Evolutionary conservation across 495 filamentous ascomycete genomes (phyloP).

Genomic region (Aspergillus sparsus): DNA sequence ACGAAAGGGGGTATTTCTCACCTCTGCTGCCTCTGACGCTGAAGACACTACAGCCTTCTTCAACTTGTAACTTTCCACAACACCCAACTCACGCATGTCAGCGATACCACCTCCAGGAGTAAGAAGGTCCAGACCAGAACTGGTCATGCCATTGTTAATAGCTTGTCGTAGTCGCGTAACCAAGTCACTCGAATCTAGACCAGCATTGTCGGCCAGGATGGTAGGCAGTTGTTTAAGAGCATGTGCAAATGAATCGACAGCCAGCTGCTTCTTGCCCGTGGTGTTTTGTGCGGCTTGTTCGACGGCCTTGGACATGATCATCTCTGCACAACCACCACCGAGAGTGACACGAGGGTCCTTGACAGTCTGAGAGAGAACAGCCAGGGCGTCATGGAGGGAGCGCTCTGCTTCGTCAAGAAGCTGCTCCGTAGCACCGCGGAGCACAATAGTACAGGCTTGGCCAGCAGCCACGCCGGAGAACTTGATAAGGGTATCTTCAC

Average conservation of each 20-base stretch:
- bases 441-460: constrained; percentile 93
- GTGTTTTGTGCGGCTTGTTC: constrained; percentile 92
- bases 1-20: constrained; percentile 43
- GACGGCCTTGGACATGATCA: constrained; percentile 98
- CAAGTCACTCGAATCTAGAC: constrained; percentile 90
- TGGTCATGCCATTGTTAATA: constrained; percentile 90
- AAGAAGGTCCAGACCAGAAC: constrained; percentile 84
- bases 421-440: constrained; percentile 95
- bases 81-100: constrained; percentile 93
- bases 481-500: constrained; percentile 93
- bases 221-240: constrained; percentile 92
- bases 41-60: constrained; percentile 96
- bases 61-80: constrained; percentile 98
- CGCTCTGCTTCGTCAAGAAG: constrained; percentile 95
- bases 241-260: constrained; percentile 84
- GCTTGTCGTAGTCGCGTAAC: constrained; percentile 89
- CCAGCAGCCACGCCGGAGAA: constrained; percentile 96
- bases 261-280: constrained; percentile 93
- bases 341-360: constrained; percentile 92
- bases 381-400: constrained; percentile 92
- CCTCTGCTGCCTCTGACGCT: constrained; percentile 94
- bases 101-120: constrained; percentile 90
- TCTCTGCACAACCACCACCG: constrained; percentile 95
- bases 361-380: constrained; percentile 95
- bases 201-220: constrained; percentile 96